Evolutionary conservation across 164 flowering plant species (phyloP), one percentile per base, ranked within the genome.

Genomic region (Umbellularia californica): DNA sequence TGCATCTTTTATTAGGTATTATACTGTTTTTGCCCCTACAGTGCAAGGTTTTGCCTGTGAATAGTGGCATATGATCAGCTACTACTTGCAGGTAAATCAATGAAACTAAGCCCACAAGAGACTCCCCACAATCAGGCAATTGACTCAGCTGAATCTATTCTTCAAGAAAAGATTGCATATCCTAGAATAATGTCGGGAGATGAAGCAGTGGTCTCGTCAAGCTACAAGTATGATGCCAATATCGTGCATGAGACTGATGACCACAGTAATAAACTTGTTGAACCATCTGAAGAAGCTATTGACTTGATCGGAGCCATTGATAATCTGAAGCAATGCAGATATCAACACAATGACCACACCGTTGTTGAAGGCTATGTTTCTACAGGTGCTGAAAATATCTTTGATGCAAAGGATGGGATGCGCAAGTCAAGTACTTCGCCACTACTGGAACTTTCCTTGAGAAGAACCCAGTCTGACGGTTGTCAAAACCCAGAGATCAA

Each of bases 241-340:
- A 24, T 15, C 9, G 3, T 24, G 12, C 51, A 12, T 33, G 64
- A 23, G 41, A 81, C 78, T 58, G 58, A 72, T 76, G 84, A 76
- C 47, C 55, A 71, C 71, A 76, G 71, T 41, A 25, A 70, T 76
- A 78, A 69, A 28, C 27, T 35, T 27, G 60, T 66, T 41, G 80
- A 75, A 71, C 81, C 85, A 74, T 82, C 83, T 17, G 81, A 78
- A 82, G 87, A 85, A 79, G 91, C 90, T 75, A 92, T 87, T 67
- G 96, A 93, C 83, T 87, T 92, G 79, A 90, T 92, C 79, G 92
- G 94, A 81, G 78, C 87, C 72, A 88, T 85, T 77, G 84, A 82
- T 78, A 86, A 76, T 64, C 71, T 76, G 58, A 74, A 58, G 76
- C 58, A 71, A 28, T 19, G 60, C 77, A 30, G 65, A 24, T 63